Evolutionary conservation across 331 rosid species (phyloP).

Genomic region (Prunus yedoensis): DNA sequence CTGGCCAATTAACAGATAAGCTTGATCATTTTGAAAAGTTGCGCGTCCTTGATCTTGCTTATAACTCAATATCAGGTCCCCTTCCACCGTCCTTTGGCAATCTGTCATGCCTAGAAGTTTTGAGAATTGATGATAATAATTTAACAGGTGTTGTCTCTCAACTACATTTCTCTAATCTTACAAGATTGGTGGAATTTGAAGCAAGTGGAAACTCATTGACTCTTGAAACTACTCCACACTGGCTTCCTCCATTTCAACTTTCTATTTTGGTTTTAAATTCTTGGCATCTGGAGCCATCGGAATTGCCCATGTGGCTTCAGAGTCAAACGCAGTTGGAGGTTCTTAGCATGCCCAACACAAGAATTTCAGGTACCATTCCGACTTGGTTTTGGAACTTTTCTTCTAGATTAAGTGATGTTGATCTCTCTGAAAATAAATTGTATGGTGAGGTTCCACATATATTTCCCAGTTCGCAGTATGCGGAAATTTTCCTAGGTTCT

Average conservation of each 20-base stretch:
- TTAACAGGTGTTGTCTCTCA: background rate
- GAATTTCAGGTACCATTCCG: background rate
- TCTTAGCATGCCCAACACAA: background rate
- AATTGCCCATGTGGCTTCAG: background rate
- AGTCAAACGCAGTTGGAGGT: fast-evolving
- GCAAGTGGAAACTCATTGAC: background rate
- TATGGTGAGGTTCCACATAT: background rate
- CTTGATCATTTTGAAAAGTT: background rate
- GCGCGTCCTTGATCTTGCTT: fast-evolving
- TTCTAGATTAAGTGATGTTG: fast-evolving
- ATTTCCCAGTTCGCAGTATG: fast-evolving
- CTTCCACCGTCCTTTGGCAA: background rate
- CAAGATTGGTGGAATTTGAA: fast-evolving
- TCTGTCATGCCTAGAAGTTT: background rate
- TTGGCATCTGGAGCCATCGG: background rate
- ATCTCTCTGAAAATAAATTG: background rate
- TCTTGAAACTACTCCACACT: background rate
- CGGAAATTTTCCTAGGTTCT: fast-evolving
- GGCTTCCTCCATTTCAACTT: background rate
- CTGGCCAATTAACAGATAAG: background rate
- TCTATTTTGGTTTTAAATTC: fast-evolving
- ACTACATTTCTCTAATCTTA: background rate
- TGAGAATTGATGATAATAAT: background rate
- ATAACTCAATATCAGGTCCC: background rate
- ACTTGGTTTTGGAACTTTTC: background rate